These are phyloP conservation scores for Pichia sp. DNA, from an alignment of 1,139 yeast species.

Conservation along the genomic window DNA sequence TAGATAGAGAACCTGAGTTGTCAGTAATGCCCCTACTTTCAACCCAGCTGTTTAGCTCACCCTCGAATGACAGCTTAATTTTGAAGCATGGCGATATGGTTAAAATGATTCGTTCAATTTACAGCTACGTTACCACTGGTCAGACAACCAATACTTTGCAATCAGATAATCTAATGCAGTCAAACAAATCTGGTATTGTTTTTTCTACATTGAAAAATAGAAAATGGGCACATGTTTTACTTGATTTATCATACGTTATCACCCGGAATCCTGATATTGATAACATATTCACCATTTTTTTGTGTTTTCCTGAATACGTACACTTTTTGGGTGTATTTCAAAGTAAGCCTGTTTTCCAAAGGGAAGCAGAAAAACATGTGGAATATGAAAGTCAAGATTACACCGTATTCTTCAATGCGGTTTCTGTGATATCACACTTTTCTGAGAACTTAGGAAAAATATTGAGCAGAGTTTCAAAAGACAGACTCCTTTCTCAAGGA, in stretches of 20 bases:
- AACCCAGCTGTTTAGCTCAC: conserved; percentile 84
- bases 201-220: conserved; percentile 62
- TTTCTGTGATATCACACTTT: conserved; percentile 63
- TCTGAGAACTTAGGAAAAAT: conserved; percentile 55
- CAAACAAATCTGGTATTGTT: conserved; percentile 40
- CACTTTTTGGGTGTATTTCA: conserved; percentile 71
- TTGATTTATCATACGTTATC: conserved; percentile 75
- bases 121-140: conserved; percentile 58
- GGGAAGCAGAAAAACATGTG: conserved; percentile 80
- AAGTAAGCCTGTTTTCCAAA: conserved; percentile 67
- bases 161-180: conserved; percentile 30
- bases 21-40: conserved; percentile 72
- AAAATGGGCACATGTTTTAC: conserved; percentile 79
- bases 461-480: conserved; percentile 33
- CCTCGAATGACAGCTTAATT: conserved; percentile 67
- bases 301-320: conserved; percentile 47
- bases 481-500: conserved; percentile 17
- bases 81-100: conserved; percentile 67
- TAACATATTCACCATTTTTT: conserved; percentile 25
- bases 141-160: conserved; percentile 44
- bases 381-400: conserved; percentile 89
- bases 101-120: conserved; percentile 61
- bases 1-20: conserved; percentile 79
- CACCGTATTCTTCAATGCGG: conserved; percentile 74
- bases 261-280: conserved; percentile 55